Conservation (phyloP, 2,329 filamentous ascomycete genomes). For the Aureobasidium pullulans region DNA sequence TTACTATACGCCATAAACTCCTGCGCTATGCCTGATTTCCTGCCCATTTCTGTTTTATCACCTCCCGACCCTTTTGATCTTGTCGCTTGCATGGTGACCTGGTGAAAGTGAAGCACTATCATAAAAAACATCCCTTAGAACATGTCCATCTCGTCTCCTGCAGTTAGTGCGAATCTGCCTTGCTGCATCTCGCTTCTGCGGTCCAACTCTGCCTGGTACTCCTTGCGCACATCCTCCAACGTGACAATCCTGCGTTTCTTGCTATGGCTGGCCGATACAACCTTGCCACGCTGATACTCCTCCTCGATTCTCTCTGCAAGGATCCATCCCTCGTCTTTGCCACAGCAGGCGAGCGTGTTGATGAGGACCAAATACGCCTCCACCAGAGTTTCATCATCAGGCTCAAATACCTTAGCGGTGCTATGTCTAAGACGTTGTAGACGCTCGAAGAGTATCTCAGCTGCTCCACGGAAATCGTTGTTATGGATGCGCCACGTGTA, state of each 20-base stretch:
- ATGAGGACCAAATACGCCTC: conserved; percentile 84
- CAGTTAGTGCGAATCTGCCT: conserved; percentile 74
- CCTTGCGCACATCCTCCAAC: conserved; percentile 74
- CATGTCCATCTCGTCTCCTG: conserved; percentile 25
- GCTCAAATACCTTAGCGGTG: conserved; percentile 13
- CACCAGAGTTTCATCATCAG: conserved; percentile 43
- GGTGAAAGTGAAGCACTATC: not conserved
- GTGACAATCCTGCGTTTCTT: conserved; percentile 71
- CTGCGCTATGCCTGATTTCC: conserved; percentile 12
- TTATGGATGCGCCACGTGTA: conserved; percentile 84
- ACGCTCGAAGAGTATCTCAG: conserved; percentile 49
- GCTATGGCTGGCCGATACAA: not conserved
- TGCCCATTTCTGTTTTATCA: not conserved
- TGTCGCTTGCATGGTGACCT: not conserved
- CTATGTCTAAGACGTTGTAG: conserved; percentile 40
- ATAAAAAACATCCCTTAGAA: not conserved
- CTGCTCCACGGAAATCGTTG: conserved; percentile 76
- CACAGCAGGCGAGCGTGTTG: conserved; percentile 83
- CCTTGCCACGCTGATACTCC: conserved; percentile 18
- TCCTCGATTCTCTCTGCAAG: conserved; percentile 44
- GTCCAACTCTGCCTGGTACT: conserved; percentile 87
- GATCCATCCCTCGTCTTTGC: conserved; percentile 77
- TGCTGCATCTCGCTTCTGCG: conserved; percentile 79
- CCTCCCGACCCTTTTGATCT: not conserved
- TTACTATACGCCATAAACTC: conserved; percentile 1